Percentiles rank a stretch among this genome's conserved stretches.
These are phyloP conservation scores for Thalassiosira pacifica DNA, from an alignment of 352 stramenopile genomes.

Conservation along the genomic window DNA sequence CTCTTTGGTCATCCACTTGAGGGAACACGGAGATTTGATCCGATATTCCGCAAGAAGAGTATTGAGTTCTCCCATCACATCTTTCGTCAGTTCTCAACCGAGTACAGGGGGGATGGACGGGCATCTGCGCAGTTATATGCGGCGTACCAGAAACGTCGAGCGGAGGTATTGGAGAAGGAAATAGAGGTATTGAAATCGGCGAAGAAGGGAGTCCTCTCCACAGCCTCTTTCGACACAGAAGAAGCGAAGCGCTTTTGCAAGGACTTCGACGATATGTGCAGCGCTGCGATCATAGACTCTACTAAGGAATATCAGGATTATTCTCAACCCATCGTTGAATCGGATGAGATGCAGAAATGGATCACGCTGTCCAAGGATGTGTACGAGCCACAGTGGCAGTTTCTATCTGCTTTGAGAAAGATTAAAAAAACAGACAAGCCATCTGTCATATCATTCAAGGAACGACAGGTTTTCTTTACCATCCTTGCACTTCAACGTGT, in stretches of 20 bases:
- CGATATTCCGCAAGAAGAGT: slow-evolving; percentile 15
- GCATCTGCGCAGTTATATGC: slow-evolving; percentile 1
- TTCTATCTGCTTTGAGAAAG: neutral
- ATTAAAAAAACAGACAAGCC: neutral
- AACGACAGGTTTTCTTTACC: slow-evolving; percentile 12
- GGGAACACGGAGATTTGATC: slow-evolving; percentile 1
- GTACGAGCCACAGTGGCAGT: slow-evolving; percentile 12
- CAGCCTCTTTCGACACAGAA: neutral
- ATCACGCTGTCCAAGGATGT: slow-evolving; percentile 10
- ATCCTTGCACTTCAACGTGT: slow-evolving; percentile 12
- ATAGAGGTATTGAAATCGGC: too few relatives aligned
- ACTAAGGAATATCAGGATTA: slow-evolving; percentile 18
- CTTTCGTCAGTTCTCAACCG: slow-evolving; percentile 22
- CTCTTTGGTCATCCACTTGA: slow-evolving; percentile 5
- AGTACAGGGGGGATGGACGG: slow-evolving; percentile 14
- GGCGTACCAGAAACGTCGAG: slow-evolving; percentile 9
- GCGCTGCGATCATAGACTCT: neutral
- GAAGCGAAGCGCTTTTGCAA: slow-evolving; percentile 5
- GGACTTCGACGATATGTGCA: slow-evolving; percentile 3
- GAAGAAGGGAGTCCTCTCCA: neutral
- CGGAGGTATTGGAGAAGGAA: too few relatives aligned
- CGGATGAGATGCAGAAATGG: neutral
- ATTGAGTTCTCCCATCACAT: slow-evolving; percentile 20
- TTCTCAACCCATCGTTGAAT: slow-evolving; percentile 2
- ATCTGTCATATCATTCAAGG: neutral